Evolutionary conservation across 331 rosid species (phyloP).

Genomic region (Rosa hybrid): DNA sequence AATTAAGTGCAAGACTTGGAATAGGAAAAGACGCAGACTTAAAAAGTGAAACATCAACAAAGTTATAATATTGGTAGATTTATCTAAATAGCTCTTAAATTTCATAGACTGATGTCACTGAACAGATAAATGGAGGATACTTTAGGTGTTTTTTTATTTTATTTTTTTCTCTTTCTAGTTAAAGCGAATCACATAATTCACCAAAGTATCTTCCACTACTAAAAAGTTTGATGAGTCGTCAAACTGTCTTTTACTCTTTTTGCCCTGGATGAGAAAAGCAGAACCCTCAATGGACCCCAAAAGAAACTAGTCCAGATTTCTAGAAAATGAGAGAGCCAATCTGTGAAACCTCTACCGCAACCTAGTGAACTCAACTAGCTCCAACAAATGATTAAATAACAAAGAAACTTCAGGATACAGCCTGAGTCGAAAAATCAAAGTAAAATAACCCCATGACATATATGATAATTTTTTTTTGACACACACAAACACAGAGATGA

Average conservation of each 20-base stretch:
- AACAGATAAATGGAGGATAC: neutral
- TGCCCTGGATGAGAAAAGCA: neutral
- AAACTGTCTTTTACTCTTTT: neutral
- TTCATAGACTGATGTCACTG: neutral
- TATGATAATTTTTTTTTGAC: no score
- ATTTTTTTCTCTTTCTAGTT: neutral
- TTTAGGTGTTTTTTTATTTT: neutral
- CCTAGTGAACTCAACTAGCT: neutral
- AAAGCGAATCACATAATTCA: neutral
- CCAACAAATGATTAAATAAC: neutral
- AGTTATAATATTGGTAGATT: neutral
- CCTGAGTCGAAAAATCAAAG: neutral
- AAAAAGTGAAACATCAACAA: neutral
- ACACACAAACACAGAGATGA: no score
- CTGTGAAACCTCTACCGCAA: neutral
- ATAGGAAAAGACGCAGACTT: neutral
- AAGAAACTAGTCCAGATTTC: neutral
- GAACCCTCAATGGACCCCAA: neutral
- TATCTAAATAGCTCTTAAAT: neutral
- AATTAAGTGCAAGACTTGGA: constrained; percentile 5
- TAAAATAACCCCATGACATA: no score
- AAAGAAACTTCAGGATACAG: neutral
- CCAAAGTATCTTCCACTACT: neutral
- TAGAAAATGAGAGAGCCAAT: neutral
- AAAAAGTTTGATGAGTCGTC: neutral